Base-by-base conservation (phyloP, 169 alveolate genomes). In the Plasmodium gaboni region DNA sequence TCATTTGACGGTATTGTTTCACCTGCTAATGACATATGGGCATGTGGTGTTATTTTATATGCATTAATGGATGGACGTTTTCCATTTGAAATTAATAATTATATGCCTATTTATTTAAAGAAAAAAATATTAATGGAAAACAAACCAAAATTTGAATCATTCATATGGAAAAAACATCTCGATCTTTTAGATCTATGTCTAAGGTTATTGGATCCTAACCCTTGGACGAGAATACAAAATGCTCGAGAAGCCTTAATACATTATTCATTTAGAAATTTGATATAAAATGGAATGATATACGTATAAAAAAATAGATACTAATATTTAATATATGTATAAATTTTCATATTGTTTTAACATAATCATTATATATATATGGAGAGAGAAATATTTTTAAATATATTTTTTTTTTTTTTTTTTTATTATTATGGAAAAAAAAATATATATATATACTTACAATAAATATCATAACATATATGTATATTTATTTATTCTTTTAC, bases 231-330 rank as follows among this genome's bases (percentile, higher is more conserved):
- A 44, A 88, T 93, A 32, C 67, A 92, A 28, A 80, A 93, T 24
- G 96, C 95, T 9, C 63, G 86, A 69, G 96, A 94, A 61, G 96
- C 95, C n/a, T 69, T 94, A 15, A 94, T 94, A n/a, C 96, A 94
- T 80, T 80, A 57, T 61, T 80, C 73, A 48, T 80, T 80, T 60
- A 19, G 67, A 5, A 72, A 68, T 15, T n/a, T 65, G 9, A 59
- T 32, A 17, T 76, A 76, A 44, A 32, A 46, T 12, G 2, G 80
- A 15, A 13, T 51, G 26, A 26, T 10, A 0, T 51, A 13, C 22
- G 17, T 46, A 15, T 55, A 51, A 51, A 51, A 51, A 51, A 4
- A 15, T 2, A 8, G 0, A 51, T 13, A 51, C 22, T 51, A 51
- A 51, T 9, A 51, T 32, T 32, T 28, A 1, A 1, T 28, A 28